These are phyloP conservation scores for Albizia julibrissin DNA, from an alignment of 306 rosid species.

Conservation along the genomic window DNA sequence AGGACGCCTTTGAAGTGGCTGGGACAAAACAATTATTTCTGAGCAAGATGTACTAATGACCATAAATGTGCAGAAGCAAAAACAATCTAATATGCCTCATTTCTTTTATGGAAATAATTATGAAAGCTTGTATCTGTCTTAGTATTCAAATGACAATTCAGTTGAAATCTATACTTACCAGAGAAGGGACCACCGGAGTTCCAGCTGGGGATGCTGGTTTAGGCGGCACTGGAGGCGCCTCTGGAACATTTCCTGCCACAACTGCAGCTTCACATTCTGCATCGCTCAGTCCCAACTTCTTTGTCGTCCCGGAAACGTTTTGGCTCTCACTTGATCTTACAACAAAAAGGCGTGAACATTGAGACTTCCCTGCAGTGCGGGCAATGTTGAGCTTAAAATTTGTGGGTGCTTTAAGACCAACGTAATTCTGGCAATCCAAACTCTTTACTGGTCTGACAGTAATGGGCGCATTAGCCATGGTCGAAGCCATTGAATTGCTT, in stretches of 20 bases:
- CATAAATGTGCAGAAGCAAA: constrained; percentile 2
- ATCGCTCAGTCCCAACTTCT: constrained; percentile 56
- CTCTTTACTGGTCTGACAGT: constrained; percentile 45
- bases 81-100: background rate
- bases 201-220: constrained; percentile 75
- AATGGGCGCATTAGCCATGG: constrained; percentile 46
- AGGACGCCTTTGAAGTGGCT: constrained; percentile 84
- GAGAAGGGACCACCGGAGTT: constrained; percentile 79
- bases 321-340: constrained; percentile 53
- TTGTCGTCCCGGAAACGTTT: constrained; percentile 33
- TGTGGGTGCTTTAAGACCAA: constrained; percentile 43
- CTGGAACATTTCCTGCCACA: constrained; percentile 71
- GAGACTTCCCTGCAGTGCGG: constrained; percentile 38
- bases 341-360: constrained; percentile 36
- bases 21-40: constrained; percentile 24
- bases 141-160: background rate
- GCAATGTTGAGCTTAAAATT: constrained; percentile 37
- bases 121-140: background rate
- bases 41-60: constrained; percentile 18
- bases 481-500: constrained; percentile 54
- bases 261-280: constrained; percentile 88
- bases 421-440: constrained; percentile 47
- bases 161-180: constrained; percentile 51
- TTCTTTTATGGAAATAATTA: background rate
- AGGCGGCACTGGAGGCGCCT: constrained; percentile 86